Conservation (phyloP, 192 early-diverging fungal genomes). For the Phycomyces nitens region DNA sequence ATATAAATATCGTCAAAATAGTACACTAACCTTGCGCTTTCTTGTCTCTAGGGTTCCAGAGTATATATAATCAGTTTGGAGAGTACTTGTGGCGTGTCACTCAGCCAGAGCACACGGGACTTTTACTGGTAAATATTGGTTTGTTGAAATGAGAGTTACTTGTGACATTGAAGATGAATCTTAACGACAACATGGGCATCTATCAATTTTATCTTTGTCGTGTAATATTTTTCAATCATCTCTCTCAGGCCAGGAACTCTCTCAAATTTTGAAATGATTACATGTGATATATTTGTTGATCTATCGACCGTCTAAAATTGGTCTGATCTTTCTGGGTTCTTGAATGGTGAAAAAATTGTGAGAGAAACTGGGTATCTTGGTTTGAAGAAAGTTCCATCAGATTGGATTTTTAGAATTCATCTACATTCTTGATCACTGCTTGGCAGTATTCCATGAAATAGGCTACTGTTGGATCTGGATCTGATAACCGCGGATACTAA, state of each 20-base stretch:
- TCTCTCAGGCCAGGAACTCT: background rate
- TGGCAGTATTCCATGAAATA: no score
- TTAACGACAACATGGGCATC: no score
- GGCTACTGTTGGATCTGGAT: no score
- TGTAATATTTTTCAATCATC: background rate
- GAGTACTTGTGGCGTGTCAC: background rate
- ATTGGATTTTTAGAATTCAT: no score
- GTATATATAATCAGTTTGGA: background rate
- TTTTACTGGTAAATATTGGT: no score
- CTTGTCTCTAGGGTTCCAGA: background rate
- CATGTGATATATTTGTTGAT: background rate
- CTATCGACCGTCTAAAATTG: background rate
- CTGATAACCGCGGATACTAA: no score
- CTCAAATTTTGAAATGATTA: background rate
- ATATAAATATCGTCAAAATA: slow-evolving; percentile 26
- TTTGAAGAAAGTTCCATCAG: no score
- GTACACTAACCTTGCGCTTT: slow-evolving; percentile 24
- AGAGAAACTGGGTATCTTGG: background rate
- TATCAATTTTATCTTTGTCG: no score
- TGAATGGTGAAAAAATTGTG: background rate
- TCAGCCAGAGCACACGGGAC: background rate
- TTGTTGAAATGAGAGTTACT: no score
- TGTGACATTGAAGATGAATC: no score
- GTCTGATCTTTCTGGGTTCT: background rate
- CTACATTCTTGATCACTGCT: no score